Base-by-base conservation (phyloP, 2,329 filamentous ascomycete species). In the Sporothrix phasma region DNA sequence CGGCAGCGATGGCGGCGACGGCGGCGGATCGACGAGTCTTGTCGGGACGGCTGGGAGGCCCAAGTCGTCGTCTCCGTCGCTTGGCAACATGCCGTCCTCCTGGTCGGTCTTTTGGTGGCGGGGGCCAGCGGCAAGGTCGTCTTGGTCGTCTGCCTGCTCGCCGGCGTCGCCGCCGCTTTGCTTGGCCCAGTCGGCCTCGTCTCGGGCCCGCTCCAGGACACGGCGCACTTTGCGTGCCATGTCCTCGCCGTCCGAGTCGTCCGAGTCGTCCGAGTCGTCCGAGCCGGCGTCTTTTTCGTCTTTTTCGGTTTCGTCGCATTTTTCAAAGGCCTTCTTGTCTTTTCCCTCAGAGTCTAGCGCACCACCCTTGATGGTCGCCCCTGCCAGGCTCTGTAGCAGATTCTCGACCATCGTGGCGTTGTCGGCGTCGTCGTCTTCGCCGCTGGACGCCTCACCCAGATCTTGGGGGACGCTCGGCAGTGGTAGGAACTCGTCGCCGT, bases 221-320 rank as follows among this genome's bases (percentile, higher is more conserved):
- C 76, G 71, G 45, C 80, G 74, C 3, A 79, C 74, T 59, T 81
- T 75, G 4, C 71, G 72, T 4, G 71, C 71, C 79, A 82, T 83
- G 2, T 69, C 69, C 39, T 83, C 80, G 0, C 77, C 77, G n/a
- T 84, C 81, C 0, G 81, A 84, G 68, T 82, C 74, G 59, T 74
- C 73, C 19, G 69, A 65, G 31, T 68, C 77, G n/a, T 84, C 81
- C 0, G 81, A 84, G 68, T 82, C 74, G 59, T 74, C 73, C 19
- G 69, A 65, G 31, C 67, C 68, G 15, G 39, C 61, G 13, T 69
- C 66, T 19, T 62, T 29, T 8, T 51, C 5, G 4, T n/a, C n/a
- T n/a, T n/a, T n/a, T n/a, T n/a, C n/a, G n/a, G n/a, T n/a, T n/a
- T 29, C 11, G 45, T 34, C 53, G 34, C 34, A 37, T 10, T 37